Percentiles rank a stretch among this genome's conserved stretches.
Evolutionary conservation across 495 filamentous ascomycete species (phyloP).

Genomic region (Xylaria acuta): DNA sequence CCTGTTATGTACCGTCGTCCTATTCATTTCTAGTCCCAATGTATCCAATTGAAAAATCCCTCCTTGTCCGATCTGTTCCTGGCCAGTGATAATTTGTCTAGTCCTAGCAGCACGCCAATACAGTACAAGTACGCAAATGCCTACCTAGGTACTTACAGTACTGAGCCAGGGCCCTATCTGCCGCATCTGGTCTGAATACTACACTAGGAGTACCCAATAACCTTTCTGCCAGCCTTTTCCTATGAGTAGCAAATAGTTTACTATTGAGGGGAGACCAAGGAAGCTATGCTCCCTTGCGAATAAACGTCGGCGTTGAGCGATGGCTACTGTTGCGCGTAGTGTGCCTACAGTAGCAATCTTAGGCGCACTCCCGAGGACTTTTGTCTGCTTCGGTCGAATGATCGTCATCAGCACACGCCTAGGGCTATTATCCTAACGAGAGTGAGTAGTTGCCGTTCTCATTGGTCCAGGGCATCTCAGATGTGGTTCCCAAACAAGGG

Average conservation of each 20-base stretch:
- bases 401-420: conserved; percentile 18
- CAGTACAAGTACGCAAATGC: neutral
- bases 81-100: conserved; percentile 24
- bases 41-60: conserved; percentile 14
- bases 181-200: neutral
- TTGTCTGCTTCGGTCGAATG: conserved; percentile 24
- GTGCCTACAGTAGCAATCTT: conserved; percentile 17
- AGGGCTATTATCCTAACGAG: conserved; percentile 13
- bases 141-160: conserved; percentile 3
- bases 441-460: neutral
- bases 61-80: conserved; percentile 21
- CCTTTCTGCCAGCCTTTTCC: neutral
- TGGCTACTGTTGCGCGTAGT: neutral
- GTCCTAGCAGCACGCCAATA: conserved; percentile 7
- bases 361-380: conserved; percentile 22
- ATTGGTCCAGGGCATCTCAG: conserved; percentile 20
- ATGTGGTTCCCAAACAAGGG: conserved; percentile 17
- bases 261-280: neutral
- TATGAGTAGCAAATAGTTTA: neutral
- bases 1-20: conserved; percentile 15
- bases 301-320: neutral
- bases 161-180: conserved; percentile 2
- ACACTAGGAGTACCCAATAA: neutral
- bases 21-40: conserved; percentile 1
- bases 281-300: conserved; percentile 3